phyloP scores from a whole-genome alignment of 2,329 filamentous ascomycete species.

The Claviceps quebecensis region DNA sequence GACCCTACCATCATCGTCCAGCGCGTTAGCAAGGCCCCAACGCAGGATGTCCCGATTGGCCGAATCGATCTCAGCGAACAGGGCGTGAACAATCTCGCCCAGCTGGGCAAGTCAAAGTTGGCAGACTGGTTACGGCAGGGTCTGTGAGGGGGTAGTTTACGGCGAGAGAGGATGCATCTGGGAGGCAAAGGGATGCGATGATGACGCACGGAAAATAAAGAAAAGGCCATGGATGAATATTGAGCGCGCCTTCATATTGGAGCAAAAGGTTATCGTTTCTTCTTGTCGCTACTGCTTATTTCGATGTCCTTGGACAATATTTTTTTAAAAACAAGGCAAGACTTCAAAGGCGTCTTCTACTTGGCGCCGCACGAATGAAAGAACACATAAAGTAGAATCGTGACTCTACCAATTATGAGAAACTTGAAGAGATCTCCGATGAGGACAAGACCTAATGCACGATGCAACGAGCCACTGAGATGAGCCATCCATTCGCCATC shows the following conservation, averaged over 20 bases:
- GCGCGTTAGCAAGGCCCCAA: constrained; percentile 80
- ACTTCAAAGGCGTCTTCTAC: neutral
- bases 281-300: neutral
- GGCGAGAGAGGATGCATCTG: neutral
- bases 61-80: constrained; percentile 93
- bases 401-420: neutral
- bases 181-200: neutral
- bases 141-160: constrained; percentile 30
- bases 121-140: constrained; percentile 84
- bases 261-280: neutral
- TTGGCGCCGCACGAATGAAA: constrained; percentile 15
- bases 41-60: constrained; percentile 82
- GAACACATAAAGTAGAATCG: constrained; percentile 3
- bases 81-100: constrained; percentile 83
- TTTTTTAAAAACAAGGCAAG: neutral
- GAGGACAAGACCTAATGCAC: neutral
- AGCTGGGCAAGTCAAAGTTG: constrained; percentile 84
- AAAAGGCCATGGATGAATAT: neutral
- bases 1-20: constrained; percentile 90
- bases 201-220: neutral
- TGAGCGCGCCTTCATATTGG: neutral
- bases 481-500: neutral
- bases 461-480: neutral
- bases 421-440: neutral
- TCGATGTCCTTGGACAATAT: neutral